Percentiles rank a stretch among this genome's conserved stretches.
These are phyloP conservation scores for Stentor coeruleus DNA, from an alignment of 73 alveolate species.

Conservation along the genomic window DNA sequence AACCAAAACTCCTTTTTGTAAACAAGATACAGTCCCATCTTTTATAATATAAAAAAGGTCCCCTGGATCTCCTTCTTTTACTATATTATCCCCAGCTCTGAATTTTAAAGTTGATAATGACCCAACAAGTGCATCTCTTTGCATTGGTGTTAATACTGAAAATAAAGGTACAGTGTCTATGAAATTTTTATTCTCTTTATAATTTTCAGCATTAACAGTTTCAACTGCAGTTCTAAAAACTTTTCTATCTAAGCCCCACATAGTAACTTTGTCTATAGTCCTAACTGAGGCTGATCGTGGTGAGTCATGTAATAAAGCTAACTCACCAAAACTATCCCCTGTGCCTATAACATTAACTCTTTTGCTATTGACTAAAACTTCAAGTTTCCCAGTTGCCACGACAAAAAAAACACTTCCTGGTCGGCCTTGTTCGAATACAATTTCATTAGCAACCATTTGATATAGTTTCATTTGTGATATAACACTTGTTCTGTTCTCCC, in stretches of 20 bases:
- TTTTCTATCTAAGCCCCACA: constrained; percentile 85
- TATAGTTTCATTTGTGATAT: no score
- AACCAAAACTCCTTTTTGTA: constrained; percentile 43
- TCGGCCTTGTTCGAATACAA: no score
- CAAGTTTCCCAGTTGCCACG: no score
- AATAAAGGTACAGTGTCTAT: constrained; percentile 30
- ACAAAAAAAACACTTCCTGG: no score
- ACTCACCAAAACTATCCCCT: constrained; percentile 87
- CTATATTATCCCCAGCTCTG: constrained; percentile 43
- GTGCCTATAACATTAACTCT: no score
- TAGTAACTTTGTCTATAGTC: constrained; percentile 60
- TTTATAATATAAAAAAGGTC: constrained; percentile 58
- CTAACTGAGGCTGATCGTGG: constrained; percentile 83
- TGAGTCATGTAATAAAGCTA: constrained; percentile 83
- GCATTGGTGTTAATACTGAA: no score
- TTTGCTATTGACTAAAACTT: no score
- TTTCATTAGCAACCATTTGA: no score
- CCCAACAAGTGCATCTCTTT: no score
- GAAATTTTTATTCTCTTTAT: constrained; percentile 32
- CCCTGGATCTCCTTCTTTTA: constrained; percentile 77
- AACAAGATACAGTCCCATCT: constrained; percentile 55
- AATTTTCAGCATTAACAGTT: constrained; percentile 25
- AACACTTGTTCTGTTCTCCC: no score
- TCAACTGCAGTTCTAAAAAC: constrained; percentile 62
- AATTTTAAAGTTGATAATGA: no score